phyloP scores from a whole-genome alignment of 176 grass and related monocot species.

The Aegilops speltoides region DNA sequence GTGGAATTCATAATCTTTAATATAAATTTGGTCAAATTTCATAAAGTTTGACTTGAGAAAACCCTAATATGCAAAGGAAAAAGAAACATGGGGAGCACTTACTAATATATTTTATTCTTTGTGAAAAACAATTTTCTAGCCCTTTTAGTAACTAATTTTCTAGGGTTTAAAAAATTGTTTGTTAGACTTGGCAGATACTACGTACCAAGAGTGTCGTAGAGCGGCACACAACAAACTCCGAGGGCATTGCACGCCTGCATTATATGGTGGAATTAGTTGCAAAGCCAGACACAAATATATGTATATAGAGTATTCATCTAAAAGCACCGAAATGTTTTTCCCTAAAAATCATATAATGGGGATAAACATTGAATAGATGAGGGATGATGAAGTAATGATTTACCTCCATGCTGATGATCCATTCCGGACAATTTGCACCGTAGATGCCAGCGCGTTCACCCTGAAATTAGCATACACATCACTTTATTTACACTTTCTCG shows the following conservation, averaged over 20 bases:
- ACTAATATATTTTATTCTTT: neutral
- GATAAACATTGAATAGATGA: neutral
- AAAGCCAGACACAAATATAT: neutral
- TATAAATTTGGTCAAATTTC: too few relatives aligned
- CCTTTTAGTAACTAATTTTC: neutral
- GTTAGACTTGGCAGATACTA: neutral
- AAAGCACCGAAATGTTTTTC: neutral
- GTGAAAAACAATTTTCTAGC: neutral
- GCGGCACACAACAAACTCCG: constrained; percentile 78
- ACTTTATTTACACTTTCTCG: neutral
- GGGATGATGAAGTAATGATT: neutral
- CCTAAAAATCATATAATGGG: neutral
- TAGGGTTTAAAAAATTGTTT: neutral
- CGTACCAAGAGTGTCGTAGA: constrained; percentile 89
- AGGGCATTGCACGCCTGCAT: constrained; percentile 86
- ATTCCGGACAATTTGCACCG: constrained; percentile 80
- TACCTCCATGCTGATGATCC: constrained; percentile 95
- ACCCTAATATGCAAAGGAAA: too few relatives aligned
- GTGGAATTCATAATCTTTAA: too few relatives aligned
- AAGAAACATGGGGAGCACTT: too few relatives aligned
- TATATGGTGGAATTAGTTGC: neutral
- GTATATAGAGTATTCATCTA: neutral
- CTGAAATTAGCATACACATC: constrained; percentile 30
- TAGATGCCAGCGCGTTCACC: constrained; percentile 70
- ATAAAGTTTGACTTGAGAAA: too few relatives aligned